These are phyloP conservation scores for Chaetomiaceae sp. DNA, from an alignment of 2,329 filamentous ascomycete genomes.

Conservation along the genomic window DNA sequence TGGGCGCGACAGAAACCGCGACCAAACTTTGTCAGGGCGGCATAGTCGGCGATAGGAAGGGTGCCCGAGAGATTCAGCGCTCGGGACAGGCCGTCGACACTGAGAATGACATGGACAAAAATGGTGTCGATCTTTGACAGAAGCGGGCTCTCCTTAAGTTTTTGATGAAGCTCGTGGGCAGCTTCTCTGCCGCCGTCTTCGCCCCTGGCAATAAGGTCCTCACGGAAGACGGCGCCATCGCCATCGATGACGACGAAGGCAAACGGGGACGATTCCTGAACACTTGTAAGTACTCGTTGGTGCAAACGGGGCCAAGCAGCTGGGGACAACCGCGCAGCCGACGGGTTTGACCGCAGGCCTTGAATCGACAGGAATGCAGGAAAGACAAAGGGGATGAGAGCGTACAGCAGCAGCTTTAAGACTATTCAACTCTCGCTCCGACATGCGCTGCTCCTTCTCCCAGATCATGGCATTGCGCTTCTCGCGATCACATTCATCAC, in stretches of 20 bases:
- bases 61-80: conserved; percentile 28
- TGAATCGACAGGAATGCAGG: neutral
- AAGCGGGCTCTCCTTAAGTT: conserved; percentile 24
- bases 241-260: conserved; percentile 35
- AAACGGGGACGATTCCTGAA: conserved; percentile 33
- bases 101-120: conserved; percentile 33
- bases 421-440: conserved; percentile 19
- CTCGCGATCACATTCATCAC: conserved; percentile 19
- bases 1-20: conserved; percentile 33
- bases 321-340: too few relatives aligned
- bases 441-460: conserved; percentile 20
- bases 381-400: too few relatives aligned
- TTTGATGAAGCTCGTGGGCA: conserved; percentile 26
- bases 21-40: conserved; percentile 30
- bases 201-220: conserved; percentile 30
- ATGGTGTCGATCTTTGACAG: conserved; percentile 30
- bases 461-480: conserved; percentile 21
- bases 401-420: conserved; percentile 18
- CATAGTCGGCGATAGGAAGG: conserved; percentile 22
- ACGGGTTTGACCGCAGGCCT: too few relatives aligned
- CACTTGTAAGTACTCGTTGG: too few relatives aligned
- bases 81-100: conserved; percentile 31
- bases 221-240: conserved; percentile 33
- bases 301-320: too few relatives aligned
- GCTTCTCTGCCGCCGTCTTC: conserved; percentile 32